Percentiles rank a stretch among this genome's conserved stretches.
Conservation (phyloP, 73 alveolate genomes). For the Paramecium sonneborni region DNA sequence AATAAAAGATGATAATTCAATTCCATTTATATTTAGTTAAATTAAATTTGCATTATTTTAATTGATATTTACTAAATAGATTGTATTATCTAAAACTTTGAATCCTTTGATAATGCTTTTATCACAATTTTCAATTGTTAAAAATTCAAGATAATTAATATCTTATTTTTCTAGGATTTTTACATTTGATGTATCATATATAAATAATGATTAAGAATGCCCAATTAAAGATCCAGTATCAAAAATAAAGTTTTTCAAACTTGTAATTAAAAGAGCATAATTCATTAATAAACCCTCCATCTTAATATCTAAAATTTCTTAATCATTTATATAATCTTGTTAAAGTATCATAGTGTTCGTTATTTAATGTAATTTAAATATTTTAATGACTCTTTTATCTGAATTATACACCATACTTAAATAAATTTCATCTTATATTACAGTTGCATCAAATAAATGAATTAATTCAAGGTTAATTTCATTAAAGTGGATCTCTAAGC, state of each 20-base stretch:
- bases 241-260: background rate
- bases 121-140: background rate
- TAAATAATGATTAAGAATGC: background rate
- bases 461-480: background rate
- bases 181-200: background rate
- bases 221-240: background rate
- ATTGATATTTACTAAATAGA: background rate
- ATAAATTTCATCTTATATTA: background rate
- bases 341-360: background rate
- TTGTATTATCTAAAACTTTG: background rate
- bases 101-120: background rate
- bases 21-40: background rate
- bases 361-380: background rate
- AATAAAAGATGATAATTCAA: background rate
- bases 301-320: background rate
- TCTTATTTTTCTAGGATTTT: background rate
- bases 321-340: background rate
- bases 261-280: background rate
- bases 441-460: background rate
- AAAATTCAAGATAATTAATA: background rate
- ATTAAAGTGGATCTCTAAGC: background rate
- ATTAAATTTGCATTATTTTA: background rate
- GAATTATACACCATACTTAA: background rate
- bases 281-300: background rate
- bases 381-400: background rate